These are phyloP conservation scores for Aspergillus piperis DNA, from an alignment of 2,329 filamentous ascomycete genomes.

Conservation along the genomic window DNA sequence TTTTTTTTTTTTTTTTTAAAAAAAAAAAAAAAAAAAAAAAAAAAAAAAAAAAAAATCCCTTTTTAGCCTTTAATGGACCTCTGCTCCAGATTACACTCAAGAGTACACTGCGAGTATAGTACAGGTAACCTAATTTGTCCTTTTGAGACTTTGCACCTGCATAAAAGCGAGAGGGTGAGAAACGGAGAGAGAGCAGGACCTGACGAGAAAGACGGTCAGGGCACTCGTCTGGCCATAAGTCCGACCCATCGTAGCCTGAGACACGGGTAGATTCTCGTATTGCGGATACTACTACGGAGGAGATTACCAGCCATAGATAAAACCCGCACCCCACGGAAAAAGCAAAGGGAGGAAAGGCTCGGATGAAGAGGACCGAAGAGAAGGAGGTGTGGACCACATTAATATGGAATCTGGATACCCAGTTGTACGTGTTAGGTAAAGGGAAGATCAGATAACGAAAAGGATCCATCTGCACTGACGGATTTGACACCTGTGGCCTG, in stretches of 20 bases:
- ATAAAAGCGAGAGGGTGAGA: neutral
- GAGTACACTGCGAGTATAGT: neutral
- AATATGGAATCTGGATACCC: neutral
- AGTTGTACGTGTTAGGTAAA: conserved; percentile 17
- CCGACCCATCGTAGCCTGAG: neutral
- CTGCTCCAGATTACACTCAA: neutral
- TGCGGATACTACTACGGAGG: neutral
- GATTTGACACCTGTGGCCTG: conserved; percentile 5
- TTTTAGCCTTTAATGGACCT: conserved; percentile 29
- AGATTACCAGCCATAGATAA: neutral
- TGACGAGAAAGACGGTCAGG: neutral
- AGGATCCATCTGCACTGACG: conserved; percentile 7
- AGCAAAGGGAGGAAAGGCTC: neutral
- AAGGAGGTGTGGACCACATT: neutral
- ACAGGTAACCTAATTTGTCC: no score
- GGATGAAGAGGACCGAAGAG: neutral
- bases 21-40: no score
- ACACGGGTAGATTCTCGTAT: neutral
- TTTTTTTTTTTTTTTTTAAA: no score
- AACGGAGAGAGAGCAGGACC: neutral
- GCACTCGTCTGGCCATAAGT: neutral
- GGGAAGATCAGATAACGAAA: conserved; percentile 26
- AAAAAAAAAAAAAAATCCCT: no score
- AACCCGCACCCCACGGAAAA: neutral
- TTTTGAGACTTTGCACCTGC: neutral